Percentiles rank a stretch among this genome's conserved stretches.
phyloP scores from a whole-genome alignment of 2,329 filamentous ascomycete species.

The Fusarium sp. region DNA sequence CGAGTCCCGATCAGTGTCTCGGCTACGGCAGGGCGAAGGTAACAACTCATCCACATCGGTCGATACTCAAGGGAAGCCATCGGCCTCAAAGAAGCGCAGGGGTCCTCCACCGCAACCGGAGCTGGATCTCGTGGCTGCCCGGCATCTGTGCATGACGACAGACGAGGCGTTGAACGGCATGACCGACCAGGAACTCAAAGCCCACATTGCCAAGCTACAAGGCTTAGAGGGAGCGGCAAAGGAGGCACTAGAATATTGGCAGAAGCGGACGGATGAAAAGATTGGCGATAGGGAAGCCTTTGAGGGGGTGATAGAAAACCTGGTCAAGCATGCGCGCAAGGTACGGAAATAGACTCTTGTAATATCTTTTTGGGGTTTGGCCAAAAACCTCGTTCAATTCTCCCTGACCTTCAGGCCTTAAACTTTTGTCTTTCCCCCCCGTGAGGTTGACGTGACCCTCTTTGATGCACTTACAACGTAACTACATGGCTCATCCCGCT shows the following conservation, averaged over 20 bases:
- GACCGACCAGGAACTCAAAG: conserved; percentile 79
- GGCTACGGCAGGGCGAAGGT: conserved; percentile 59
- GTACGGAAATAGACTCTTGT: conserved; percentile 73
- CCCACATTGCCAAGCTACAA: conserved; percentile 77
- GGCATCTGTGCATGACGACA: conserved; percentile 84
- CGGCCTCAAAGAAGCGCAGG: conserved; percentile 58
- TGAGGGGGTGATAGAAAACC: conserved; percentile 95
- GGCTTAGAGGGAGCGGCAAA: conserved; percentile 78
- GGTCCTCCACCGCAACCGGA: conserved; percentile 78
- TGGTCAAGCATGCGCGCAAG: conserved; percentile 91
- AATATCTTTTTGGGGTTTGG: conserved; percentile 28
- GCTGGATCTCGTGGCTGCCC: conserved; percentile 82
- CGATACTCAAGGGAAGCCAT: conserved; percentile 68
- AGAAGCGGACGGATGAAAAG: conserved; percentile 85
- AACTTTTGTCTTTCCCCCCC: conserved; percentile 33
- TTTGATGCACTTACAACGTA: conserved; percentile 43
- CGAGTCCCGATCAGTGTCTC: conserved; percentile 63
- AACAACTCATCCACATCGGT: conserved; percentile 70
- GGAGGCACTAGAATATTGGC: conserved; percentile 88
- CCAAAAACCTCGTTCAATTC: conserved; percentile 38
- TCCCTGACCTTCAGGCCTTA: conserved; percentile 34
- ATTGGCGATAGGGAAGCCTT: conserved; percentile 93
- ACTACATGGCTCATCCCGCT: conserved; percentile 36
- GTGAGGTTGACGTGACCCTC: conserved; percentile 39
- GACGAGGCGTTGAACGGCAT: conserved; percentile 85